Evolutionary conservation across 1,139 yeast species (phyloP), one percentile per base, ranked within the genome.

Genomic region (Kluyveromyces sp.): DNA sequence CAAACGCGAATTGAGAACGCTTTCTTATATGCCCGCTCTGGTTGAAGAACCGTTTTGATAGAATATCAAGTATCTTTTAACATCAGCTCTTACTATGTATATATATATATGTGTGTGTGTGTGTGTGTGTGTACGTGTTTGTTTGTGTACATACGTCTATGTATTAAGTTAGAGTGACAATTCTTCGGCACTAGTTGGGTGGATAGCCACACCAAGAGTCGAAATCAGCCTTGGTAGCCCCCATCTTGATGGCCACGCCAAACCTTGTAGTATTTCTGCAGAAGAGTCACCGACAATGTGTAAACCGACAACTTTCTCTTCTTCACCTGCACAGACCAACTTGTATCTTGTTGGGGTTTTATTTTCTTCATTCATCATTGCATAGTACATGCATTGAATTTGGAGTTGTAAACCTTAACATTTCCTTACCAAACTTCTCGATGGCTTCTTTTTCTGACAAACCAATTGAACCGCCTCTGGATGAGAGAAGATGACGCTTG

Each of bases 391-490:
- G 92, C 84, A 37, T 83, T 83, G 72, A 92, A 92, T 62, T 74
- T 78, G 51, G 96, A 78, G 56, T 77, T 78, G 75, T 92, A 92
- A 43, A 85, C 70, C 71, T 89, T 94, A 64, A 92, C 66, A 57
- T 87, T 77, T 81, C 92, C 59, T 78, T 73, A 50, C 98, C 98
- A 62, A 76, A 90, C 69, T 88, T 72, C 48, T 71, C 79, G 51
- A 76, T 71, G 37, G 98, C 98, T 55, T 80, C 80, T 49, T 73
- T 71, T 65, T 90, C 95, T 46, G 86, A 73, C 48, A 92, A 69
- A 45, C 99, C 99, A 65, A 90, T 82, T 7, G 95, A 77, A 46
- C 97, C 98, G 94, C 95, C 69, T 92, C 98, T 31, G 99, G 99
- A 67, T 92, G 99, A 3, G 97, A 81, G 66, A 94, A 92, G 28